phyloP scores from a whole-genome alignment of 805 yeast species.

The Kuraishia piskuri region DNA sequence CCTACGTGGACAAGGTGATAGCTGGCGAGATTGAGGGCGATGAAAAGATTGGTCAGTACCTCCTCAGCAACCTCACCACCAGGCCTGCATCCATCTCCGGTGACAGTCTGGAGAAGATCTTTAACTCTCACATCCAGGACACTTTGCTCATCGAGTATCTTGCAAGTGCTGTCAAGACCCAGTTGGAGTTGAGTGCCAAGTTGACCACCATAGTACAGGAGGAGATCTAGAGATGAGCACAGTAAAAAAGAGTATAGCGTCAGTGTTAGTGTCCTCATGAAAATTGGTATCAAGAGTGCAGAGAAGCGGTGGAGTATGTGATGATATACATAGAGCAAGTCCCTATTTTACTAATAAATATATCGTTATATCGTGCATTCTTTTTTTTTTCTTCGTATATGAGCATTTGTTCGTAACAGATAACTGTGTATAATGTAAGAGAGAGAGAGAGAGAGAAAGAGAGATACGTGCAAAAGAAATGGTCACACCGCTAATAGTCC shows the following conservation, averaged over 20 bases:
- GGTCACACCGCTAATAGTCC: neutral
- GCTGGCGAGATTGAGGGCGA: conserved; percentile 37
- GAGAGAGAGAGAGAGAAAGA: no score
- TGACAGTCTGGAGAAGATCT: conserved; percentile 47
- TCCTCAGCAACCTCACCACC: conserved; percentile 47
- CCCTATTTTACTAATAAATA: neutral
- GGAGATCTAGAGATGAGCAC: neutral
- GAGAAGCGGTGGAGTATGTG: neutral
- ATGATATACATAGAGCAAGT: neutral
- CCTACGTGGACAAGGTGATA: conserved; percentile 35
- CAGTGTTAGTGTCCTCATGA: no score
- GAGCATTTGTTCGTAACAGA: neutral
- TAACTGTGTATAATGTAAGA: neutral
- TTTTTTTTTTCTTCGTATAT: neutral
- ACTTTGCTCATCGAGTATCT: conserved; percentile 74
- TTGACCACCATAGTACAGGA: conserved; percentile 42
- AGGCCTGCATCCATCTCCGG: conserved; percentile 42
- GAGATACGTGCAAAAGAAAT: neutral
- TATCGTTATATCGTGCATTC: neutral
- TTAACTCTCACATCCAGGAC: conserved; percentile 71
- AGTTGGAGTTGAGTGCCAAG: conserved; percentile 70
- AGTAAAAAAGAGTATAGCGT: no score
- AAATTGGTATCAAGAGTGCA: neutral
- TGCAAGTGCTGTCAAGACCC: conserved; percentile 78
- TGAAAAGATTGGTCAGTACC: conserved; percentile 50